Evolutionary conservation across 305 asterid genomes (phyloP).

Genomic region (Fraxinus platypoda): DNA sequence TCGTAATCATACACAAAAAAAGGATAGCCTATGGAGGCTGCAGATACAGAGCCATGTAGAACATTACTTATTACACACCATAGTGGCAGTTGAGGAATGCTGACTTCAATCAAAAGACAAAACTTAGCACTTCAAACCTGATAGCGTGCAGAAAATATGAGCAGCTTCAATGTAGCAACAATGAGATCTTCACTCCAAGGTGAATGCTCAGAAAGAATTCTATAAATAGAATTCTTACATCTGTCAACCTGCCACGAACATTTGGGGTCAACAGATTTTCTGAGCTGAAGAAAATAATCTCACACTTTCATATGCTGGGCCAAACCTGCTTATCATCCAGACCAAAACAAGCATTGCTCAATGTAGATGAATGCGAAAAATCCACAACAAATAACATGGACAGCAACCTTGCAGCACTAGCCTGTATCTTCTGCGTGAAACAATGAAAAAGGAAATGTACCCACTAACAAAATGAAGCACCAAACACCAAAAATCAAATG

Average conservation of each 20-base stretch:
- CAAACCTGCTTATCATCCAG: constrained; percentile 87
- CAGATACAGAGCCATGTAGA: background rate
- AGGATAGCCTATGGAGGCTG: background rate
- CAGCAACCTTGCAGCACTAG: constrained; percentile 72
- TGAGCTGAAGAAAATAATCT: constrained; percentile 20
- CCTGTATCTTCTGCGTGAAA: constrained; percentile 68
- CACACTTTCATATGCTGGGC: constrained; percentile 13
- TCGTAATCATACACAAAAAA: background rate
- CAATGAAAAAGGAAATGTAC: constrained; percentile 19
- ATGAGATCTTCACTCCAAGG: constrained; percentile 62
- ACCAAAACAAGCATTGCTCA: constrained; percentile 64
- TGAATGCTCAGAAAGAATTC: constrained; percentile 61
- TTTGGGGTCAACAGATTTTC: constrained; percentile 21
- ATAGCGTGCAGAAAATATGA: constrained; percentile 68
- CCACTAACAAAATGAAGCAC: constrained; percentile 8
- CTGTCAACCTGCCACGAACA: constrained; percentile 54
- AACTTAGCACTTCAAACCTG: constrained; percentile 53
- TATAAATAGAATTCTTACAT: constrained; percentile 55
- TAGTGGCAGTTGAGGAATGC: constrained; percentile 6
- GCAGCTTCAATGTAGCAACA: constrained; percentile 60
- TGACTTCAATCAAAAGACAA: constrained; percentile 11
- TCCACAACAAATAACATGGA: constrained; percentile 59
- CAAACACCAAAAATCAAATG: constrained; percentile 5
- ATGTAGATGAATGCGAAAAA: constrained; percentile 44
- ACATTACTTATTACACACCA: background rate